phyloP scores from a whole-genome alignment of 495 filamentous ascomycete genomes.

The Talaromyces wortmannii region DNA sequence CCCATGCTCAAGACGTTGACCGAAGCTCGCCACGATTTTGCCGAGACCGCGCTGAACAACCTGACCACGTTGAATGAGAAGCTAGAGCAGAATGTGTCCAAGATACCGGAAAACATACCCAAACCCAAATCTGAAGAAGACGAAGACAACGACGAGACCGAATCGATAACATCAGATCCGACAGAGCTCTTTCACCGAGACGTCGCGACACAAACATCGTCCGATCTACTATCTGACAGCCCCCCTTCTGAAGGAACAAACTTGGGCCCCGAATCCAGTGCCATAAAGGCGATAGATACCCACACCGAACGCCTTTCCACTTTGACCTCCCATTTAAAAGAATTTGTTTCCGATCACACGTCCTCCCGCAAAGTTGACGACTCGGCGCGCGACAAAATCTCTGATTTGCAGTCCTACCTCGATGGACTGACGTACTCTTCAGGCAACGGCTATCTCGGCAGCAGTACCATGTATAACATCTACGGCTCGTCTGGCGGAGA shows the following conservation, averaged over 20 bases:
- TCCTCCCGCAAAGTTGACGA: conserved; percentile 37
- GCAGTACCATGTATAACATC: conserved; percentile 2
- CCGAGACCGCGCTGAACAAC: conserved; percentile 55
- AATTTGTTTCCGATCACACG: conserved; percentile 42
- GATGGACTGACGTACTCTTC: conserved; percentile 41
- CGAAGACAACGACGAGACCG: conserved; percentile 31
- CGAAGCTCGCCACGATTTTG: conserved; percentile 74
- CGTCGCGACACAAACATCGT: conserved; percentile 78
- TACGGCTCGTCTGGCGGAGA: conserved; percentile 14
- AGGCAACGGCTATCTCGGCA: conserved; percentile 7
- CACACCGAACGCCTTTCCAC: conserved; percentile 38
- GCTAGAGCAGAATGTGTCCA: conserved; percentile 64
- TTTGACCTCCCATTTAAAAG: conserved; percentile 45
- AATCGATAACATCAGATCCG: conserved; percentile 53
- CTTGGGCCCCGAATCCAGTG: conserved; percentile 15
- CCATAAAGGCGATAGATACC: conserved; percentile 17
- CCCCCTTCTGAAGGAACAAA: conserved; percentile 13
- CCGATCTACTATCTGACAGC: conserved; percentile 14
- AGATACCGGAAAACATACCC: conserved; percentile 41
- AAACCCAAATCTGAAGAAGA: conserved; percentile 10
- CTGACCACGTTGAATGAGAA: conserved; percentile 64
- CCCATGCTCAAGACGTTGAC: conserved; percentile 77
- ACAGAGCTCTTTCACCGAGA: conserved; percentile 90
- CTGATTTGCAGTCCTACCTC: conserved; percentile 45
- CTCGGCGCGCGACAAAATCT: conserved; percentile 30